A percentile compares a stretch with the other conserved stretches of the same genome.
phyloP scores from a whole-genome alignment of 495 filamentous ascomycete genomes.

The Penicillium simplicissimum region DNA sequence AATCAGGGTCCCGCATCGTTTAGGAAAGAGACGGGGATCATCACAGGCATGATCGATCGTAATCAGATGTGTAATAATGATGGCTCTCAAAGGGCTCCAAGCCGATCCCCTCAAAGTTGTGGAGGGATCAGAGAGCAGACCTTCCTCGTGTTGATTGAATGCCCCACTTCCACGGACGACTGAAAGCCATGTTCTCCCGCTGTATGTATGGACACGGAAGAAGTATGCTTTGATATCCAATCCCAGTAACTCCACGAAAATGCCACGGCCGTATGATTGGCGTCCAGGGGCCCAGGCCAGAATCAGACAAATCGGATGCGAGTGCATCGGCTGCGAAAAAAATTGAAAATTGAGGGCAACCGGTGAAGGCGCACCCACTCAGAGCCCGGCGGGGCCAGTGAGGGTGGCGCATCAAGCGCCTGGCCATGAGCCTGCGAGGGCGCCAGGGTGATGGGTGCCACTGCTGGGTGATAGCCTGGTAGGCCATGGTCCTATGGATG shows the following conservation, averaged over 20 bases:
- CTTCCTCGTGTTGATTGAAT: conserved; percentile 17
- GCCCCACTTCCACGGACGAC: conserved; percentile 10
- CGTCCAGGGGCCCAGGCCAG: not conserved
- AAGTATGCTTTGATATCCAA: not conserved
- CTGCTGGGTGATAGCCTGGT: conserved; percentile 1
- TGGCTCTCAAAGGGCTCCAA: not conserved
- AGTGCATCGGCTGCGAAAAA: conserved; percentile 7
- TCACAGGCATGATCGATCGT: not conserved
- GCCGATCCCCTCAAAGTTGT: not conserved
- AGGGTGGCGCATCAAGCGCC: conserved; percentile 7
- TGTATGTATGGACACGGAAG: not conserved
- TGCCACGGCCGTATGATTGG: conserved; percentile 11
- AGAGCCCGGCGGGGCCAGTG: not conserved
- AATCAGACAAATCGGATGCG: conserved; percentile 11
- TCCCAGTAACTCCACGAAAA: not conserved
- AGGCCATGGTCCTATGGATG: not conserved
- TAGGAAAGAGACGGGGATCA: not conserved
- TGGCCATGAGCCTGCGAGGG: not conserved
- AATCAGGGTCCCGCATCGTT: not conserved
- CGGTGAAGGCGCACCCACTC: conserved; percentile 7
- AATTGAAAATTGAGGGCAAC: not conserved
- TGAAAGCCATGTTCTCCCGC: not conserved
- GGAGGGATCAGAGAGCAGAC: not conserved
- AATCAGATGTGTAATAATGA: conserved; percentile 1
- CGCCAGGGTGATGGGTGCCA: not conserved